phyloP scores from a whole-genome alignment of 2,329 filamentous ascomycete genomes.

The Botrytis elliptica region DNA sequence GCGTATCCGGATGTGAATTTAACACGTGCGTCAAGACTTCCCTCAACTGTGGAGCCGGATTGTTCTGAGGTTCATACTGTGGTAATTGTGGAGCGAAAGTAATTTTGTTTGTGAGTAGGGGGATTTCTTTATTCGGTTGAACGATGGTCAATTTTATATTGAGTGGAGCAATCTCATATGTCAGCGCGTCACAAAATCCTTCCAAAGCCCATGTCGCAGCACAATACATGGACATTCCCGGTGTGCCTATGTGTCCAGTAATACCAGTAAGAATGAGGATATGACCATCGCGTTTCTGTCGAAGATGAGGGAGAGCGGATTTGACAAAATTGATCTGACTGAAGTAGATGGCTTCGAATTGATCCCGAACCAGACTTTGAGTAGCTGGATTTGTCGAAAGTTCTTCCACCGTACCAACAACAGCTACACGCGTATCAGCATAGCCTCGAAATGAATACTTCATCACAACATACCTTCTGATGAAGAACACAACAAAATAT shows the following conservation, averaged over 20 bases:
- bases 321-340: conserved; percentile 96
- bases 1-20: conserved; percentile 68
- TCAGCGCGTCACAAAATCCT: conserved; percentile 91
- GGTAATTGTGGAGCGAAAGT: conserved; percentile 77
- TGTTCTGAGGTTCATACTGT: conserved; percentile 65
- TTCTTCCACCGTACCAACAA: conserved; percentile 91
- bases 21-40: conserved; percentile 80
- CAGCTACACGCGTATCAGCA: conserved; percentile 50
- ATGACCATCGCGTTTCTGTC: conserved; percentile 79
- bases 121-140: conserved; percentile 91
- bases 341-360: conserved; percentile 95
- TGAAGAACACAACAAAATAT: conserved; percentile 86
- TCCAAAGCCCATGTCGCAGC: conserved; percentile 93
- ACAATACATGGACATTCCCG: conserved; percentile 86
- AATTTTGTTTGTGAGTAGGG: conserved; percentile 81
- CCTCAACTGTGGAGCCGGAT: conserved; percentile 75
- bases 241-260: conserved; percentile 88
- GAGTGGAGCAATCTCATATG: conserved; percentile 95
- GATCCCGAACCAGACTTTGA: conserved; percentile 77
- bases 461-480: conserved; percentile 64
- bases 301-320: conserved; percentile 75
- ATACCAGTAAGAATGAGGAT: conserved; percentile 88
- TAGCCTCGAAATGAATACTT: too few relatives aligned
- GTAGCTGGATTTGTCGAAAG: conserved; percentile 71
- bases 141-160: conserved; percentile 96